phyloP scores from a whole-genome alignment of 768 basidiomycete genomes.

The Leucosporidium yakuticum region DNA sequence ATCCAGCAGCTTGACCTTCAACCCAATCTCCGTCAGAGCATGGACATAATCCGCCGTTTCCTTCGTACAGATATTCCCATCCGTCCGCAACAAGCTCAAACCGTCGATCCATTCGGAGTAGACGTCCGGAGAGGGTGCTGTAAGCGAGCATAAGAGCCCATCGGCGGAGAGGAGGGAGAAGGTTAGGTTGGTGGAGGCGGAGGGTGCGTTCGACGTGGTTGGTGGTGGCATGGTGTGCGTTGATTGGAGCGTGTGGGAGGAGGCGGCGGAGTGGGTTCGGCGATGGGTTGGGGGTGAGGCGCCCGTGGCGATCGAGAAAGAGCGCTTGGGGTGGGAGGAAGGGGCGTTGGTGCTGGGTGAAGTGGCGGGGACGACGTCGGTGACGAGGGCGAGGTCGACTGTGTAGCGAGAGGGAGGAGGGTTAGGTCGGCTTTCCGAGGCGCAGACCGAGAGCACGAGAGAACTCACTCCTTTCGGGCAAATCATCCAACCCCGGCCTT shows the following conservation, averaged over 20 bases:
- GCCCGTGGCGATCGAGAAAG: neutral
- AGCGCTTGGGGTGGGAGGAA: too few relatives aligned
- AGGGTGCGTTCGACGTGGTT: neutral
- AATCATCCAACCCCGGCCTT: constrained; percentile 73
- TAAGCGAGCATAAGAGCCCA: constrained; percentile 68
- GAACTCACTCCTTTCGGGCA: constrained; percentile 61
- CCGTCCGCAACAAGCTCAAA: constrained; percentile 73
- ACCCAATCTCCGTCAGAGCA: constrained; percentile 79
- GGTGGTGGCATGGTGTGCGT: constrained; percentile 49
- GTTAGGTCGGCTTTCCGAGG: neutral
- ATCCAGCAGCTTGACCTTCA: constrained; percentile 85
- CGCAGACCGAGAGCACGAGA: too few relatives aligned
- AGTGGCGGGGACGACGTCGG: constrained; percentile 64
- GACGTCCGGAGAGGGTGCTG: constrained; percentile 66
- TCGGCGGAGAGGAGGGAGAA: constrained; percentile 64
- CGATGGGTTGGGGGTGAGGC: too few relatives aligned
- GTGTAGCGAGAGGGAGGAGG: neutral
- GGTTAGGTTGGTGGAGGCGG: constrained; percentile 48
- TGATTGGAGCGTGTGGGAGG: constrained; percentile 48
- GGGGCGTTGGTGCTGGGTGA: constrained; percentile 51
- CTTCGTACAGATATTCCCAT: constrained; percentile 72
- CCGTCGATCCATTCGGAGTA: constrained; percentile 97
- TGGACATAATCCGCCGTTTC: constrained; percentile 80
- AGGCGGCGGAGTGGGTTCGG: neutral
- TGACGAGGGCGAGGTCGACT: constrained; percentile 70